A percentile compares a stretch with the other conserved stretches of the same genome.
phyloP scores from a whole-genome alignment of 257 asterid genomes.

The Nicotiana undulata region DNA sequence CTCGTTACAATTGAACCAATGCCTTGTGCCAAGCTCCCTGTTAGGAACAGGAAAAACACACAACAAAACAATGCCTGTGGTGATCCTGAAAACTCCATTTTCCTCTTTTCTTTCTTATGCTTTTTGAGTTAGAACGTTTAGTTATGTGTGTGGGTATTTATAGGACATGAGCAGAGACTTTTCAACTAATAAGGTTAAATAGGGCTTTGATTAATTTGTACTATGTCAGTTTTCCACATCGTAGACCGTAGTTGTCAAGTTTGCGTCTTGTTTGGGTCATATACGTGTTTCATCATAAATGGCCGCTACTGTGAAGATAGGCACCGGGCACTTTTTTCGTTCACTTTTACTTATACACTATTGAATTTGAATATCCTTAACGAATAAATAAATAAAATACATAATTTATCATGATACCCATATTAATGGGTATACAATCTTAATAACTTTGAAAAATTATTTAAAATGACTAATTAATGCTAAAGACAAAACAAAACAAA shows the following conservation, averaged over 20 bases:
- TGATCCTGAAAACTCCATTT: not conserved
- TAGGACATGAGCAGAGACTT: not conserved
- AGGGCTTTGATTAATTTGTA: not conserved
- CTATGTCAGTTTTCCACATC: not conserved
- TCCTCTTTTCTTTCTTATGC: not conserved
- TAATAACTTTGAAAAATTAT: no score
- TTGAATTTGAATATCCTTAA: no score
- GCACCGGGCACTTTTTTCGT: no score
- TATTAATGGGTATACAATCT: no score
- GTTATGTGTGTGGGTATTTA: not conserved
- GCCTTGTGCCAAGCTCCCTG: not conserved
- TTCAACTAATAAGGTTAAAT: not conserved
- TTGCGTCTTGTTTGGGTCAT: not conserved
- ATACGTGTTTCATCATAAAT: slow-evolving; percentile 1
- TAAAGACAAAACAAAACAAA: no score
- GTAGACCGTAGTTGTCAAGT: not conserved
- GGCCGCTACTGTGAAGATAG: not conserved
- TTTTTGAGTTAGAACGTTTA: not conserved
- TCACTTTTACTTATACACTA: no score
- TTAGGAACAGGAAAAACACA: not conserved
- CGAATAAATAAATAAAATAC: no score
- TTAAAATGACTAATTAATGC: no score
- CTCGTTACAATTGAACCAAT: not conserved
- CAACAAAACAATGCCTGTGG: not conserved
- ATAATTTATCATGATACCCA: no score